phyloP scores from a whole-genome alignment of 148 eudicot species.

The Rhododendron kiyosumense region DNA sequence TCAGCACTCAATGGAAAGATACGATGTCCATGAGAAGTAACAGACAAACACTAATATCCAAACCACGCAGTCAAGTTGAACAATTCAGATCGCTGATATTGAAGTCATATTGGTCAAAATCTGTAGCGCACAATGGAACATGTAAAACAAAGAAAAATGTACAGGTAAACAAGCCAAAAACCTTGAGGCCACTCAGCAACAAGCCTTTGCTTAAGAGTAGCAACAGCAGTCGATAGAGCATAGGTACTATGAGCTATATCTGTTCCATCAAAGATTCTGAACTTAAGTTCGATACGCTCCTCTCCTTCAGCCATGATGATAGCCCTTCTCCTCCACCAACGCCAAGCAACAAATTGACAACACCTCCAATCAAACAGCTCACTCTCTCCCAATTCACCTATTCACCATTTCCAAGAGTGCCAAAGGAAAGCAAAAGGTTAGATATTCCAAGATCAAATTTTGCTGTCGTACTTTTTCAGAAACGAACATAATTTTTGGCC shows the following conservation, averaged over 20 bases:
- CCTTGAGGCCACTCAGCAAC: conserved; percentile 60
- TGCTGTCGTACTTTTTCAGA: background rate
- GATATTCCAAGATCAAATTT: background rate
- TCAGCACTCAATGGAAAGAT: background rate
- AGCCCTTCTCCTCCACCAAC: conserved; percentile 4
- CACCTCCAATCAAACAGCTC: conserved; percentile 3
- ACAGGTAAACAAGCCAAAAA: conserved; percentile 8
- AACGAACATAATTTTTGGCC: background rate
- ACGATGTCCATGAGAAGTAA: background rate
- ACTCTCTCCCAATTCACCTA: conserved; percentile 32
- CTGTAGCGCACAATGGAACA: background rate
- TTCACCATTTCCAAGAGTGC: background rate
- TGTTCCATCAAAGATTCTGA: conserved; percentile 50
- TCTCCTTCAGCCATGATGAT: conserved; percentile 46
- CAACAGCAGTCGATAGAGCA: conserved; percentile 35
- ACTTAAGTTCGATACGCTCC: conserved; percentile 40
- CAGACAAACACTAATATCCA: background rate
- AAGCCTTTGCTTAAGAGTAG: conserved; percentile 52
- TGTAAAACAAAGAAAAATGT: background rate
- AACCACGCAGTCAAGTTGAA: background rate
- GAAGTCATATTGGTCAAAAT: background rate
- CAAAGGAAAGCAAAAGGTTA: background rate
- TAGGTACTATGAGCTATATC: conserved; percentile 48
- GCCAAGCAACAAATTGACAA: conserved; percentile 7
- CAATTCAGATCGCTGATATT: background rate